Conservation (phyloP, 2,329 filamentous ascomycete genomes). For the Sclerotiophoma versabilis region DNA sequence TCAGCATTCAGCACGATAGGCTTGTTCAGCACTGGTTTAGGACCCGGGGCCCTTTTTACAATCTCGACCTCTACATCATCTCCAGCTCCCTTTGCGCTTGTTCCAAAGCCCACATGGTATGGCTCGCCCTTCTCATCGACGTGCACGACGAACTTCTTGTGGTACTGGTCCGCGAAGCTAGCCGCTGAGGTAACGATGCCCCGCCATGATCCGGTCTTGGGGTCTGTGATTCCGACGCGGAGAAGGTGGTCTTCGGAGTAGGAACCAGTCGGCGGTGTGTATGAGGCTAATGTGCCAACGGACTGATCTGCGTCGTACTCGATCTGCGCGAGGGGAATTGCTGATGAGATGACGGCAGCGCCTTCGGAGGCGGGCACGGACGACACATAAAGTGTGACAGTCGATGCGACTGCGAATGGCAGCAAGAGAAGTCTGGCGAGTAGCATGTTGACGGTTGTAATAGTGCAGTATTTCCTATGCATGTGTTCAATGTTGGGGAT, state of each 20-base stretch:
- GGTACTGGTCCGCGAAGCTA: conserved; percentile 51
- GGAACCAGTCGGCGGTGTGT: conserved; percentile 46
- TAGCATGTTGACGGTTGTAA: conserved; percentile 43
- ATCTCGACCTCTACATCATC: conserved; percentile 54
- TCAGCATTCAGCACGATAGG: conserved; percentile 63
- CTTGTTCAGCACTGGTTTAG: conserved; percentile 57
- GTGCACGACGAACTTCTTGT: conserved; percentile 54
- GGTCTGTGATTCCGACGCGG: conserved; percentile 54
- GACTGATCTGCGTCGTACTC: conserved; percentile 50
- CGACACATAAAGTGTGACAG: conserved; percentile 61
- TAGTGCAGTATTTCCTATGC: background rate
- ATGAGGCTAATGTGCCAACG: conserved; percentile 45
- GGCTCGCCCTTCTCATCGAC: conserved; percentile 53
- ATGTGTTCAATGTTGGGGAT: background rate
- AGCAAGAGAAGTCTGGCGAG: conserved; percentile 46
- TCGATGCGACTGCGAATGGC: conserved; percentile 48
- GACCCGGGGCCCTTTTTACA: conserved; percentile 48
- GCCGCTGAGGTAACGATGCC: conserved; percentile 56
- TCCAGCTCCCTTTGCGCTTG: conserved; percentile 40
- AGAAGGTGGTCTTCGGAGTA: conserved; percentile 50
- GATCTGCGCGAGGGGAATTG: conserved; percentile 53
- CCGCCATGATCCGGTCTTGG: conserved; percentile 49
- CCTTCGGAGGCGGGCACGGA: conserved; percentile 86
- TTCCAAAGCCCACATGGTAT: conserved; percentile 56
- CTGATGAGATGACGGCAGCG: conserved; percentile 53